Base-by-base conservation (phyloP, 441 rosid species). In the Adansonia rubrostipa region DNA sequence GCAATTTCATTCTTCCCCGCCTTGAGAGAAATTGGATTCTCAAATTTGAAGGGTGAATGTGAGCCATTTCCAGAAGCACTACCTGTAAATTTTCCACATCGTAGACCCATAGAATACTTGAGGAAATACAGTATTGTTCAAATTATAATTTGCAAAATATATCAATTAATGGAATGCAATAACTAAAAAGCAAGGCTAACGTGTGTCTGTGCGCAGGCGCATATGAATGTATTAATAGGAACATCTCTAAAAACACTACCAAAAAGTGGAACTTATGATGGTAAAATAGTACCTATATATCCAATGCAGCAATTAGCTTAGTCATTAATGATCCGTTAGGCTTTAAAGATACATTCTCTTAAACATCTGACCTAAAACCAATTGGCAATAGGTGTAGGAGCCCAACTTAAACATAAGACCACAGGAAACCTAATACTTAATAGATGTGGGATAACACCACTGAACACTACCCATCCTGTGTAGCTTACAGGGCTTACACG, bases 31-130 rank as follows among this genome's bases (percentile, higher is more conserved):
- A 93, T 79, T 53, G 90, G 84, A 51, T 77, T 84, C 82, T 87
- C 84, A 85, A 90, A 88, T 77, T 73, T 88, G 89, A 88, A 93
- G 63, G 94, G 89, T 5, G 86, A 76, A 77, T 88, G 87, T 10
- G 92, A 77, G 67, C 97, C 98, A 84, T 89, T 93, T 82, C 96
- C 98, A 78, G 92, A 81, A 81, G 88, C 94, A 81, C 92, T 89
- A 64, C 98, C 98, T 92, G 87, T 61, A 80, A 70, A 77, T 75
- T 61, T 22, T 71, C 58, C 58, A 24, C 60, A 9, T 50, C 22
- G n/a, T 24, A 8, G 45, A 51, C 42, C 5, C 45, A 71, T 48
- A 51, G 47, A 11, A 15, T 1, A 51, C 44, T 24, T 69, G 44
- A 6, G 58, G 42, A 13, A 69, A 69, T 22, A 6, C 33, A 10